Percentiles rank a stretch among this genome's conserved stretches.
Conservation (phyloP, 192 early-diverging fungal genomes). For the Coemansia sp. region DNA sequence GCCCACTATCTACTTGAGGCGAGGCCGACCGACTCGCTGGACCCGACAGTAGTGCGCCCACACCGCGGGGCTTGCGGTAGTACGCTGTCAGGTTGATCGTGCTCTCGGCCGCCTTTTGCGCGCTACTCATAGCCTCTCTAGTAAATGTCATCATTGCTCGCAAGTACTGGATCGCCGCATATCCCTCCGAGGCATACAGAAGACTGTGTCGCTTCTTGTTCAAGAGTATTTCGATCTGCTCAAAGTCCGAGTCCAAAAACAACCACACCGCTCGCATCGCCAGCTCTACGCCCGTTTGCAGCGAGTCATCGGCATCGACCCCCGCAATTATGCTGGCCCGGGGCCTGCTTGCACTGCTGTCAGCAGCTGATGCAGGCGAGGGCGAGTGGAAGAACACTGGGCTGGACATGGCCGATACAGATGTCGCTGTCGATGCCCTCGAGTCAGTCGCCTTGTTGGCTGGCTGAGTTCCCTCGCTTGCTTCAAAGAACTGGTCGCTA, state of each 20-base stretch:
- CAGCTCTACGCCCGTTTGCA: slow-evolving; percentile 59
- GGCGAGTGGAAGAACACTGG: neutral
- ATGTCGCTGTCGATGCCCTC: neutral
- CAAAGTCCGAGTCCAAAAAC: slow-evolving; percentile 77
- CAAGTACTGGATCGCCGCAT: slow-evolving; percentile 67
- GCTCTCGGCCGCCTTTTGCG: slow-evolving; percentile 61
- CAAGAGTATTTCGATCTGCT: slow-evolving; percentile 64
- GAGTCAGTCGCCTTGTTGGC: neutral
- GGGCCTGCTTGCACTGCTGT: neutral
- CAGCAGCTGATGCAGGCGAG: neutral
- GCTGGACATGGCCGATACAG: neutral
- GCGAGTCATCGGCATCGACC: slow-evolving; percentile 20
- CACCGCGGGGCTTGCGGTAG: slow-evolving; percentile 61
- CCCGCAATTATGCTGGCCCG: slow-evolving; percentile 20
- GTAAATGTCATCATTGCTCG: slow-evolving; percentile 80
- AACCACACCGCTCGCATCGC: slow-evolving; percentile 65
- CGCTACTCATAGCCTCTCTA: slow-evolving; percentile 61
- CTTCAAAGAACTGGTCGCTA: slow-evolving; percentile 17
- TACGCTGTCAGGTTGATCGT: slow-evolving; percentile 62
- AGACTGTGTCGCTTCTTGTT: slow-evolving; percentile 49
- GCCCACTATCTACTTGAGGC: slow-evolving; percentile 42
- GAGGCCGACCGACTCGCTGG: slow-evolving; percentile 42
- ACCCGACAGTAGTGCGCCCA: slow-evolving; percentile 32
- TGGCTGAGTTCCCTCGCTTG: neutral
- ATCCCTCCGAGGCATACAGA: slow-evolving; percentile 74